Evolutionary conservation across 441 rosid genomes (phyloP).

Genomic region (Syzygium syzygioides): DNA sequence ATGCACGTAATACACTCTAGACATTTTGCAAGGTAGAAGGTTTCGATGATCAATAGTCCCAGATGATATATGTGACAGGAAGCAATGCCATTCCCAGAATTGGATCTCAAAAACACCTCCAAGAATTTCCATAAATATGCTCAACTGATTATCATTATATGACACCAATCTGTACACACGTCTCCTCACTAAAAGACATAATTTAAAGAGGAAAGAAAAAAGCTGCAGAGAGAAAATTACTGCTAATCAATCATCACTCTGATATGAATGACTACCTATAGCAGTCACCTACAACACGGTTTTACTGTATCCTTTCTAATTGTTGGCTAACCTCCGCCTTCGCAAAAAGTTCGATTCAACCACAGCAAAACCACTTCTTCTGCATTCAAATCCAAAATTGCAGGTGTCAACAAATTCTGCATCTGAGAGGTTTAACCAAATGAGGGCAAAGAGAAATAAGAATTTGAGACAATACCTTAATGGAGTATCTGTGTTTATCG

Average conservation of each 20-base stretch:
- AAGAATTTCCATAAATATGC: not conserved
- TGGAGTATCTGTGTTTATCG: not conserved
- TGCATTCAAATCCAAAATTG: not conserved
- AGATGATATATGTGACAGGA: not conserved
- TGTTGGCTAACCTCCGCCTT: not conserved
- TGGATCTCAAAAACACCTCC: not conserved
- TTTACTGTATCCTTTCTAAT: not conserved
- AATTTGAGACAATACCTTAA: not conserved
- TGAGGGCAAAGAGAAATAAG: not conserved
- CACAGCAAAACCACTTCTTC: slow-evolving; percentile 17
- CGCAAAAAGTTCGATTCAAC: not conserved
- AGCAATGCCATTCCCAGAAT: not conserved
- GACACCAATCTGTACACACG: not conserved
- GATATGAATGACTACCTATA: not conserved
- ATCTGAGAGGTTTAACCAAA: not conserved
- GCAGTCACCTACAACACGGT: not conserved
- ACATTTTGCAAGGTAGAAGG: not conserved
- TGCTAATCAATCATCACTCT: not conserved
- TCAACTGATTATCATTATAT: not conserved
- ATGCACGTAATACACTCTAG: not conserved
- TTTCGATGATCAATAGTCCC: not conserved
- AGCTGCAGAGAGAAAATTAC: not conserved
- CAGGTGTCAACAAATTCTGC: not conserved
- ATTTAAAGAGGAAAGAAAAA: not conserved
- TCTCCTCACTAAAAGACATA: not conserved